Conservation (phyloP, 768 basidiomycete genomes). For the Gelatoporia subvermispora region DNA sequence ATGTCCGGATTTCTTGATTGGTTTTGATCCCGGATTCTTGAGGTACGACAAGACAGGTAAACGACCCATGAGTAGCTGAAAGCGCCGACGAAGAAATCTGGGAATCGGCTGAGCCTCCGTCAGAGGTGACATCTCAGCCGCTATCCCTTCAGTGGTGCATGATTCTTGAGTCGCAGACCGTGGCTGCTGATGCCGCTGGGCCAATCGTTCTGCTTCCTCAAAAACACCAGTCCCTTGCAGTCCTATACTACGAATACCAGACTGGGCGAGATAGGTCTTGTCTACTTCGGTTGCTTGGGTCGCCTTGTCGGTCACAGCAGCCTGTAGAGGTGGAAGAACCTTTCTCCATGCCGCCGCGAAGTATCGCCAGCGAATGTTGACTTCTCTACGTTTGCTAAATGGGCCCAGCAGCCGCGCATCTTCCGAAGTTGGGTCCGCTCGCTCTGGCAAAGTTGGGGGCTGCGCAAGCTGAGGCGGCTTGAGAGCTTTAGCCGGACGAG, state of each 20-base stretch:
- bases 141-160: neutral
- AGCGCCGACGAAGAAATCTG: slow-evolving; percentile 43
- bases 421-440: slow-evolving; percentile 50
- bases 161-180: slow-evolving; percentile 5
- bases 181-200: slow-evolving; percentile 27
- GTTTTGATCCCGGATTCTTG: neutral
- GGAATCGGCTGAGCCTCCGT: slow-evolving; percentile 9
- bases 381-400: slow-evolving; percentile 68
- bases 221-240: slow-evolving; percentile 40
- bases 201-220: slow-evolving; percentile 42
- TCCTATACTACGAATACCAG: slow-evolving; percentile 31
- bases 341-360: slow-evolving; percentile 52
- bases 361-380: slow-evolving; percentile 68
- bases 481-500: slow-evolving; percentile 44
- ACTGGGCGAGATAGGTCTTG: slow-evolving; percentile 10
- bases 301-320: slow-evolving; percentile 23
- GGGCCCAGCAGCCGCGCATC: slow-evolving; percentile 58
- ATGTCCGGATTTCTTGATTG: neutral
- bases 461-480: slow-evolving; percentile 32
- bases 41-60: slow-evolving; percentile 49
- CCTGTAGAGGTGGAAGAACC: slow-evolving; percentile 55
- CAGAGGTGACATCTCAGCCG: neutral
- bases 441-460: slow-evolving; percentile 55
- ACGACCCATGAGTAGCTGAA: slow-evolving; percentile 53
- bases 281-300: slow-evolving; percentile 6